These are phyloP conservation scores for Sugiyamaella neomexicana DNA, from an alignment of 1,139 yeast species.

Conservation along the genomic window DNA sequence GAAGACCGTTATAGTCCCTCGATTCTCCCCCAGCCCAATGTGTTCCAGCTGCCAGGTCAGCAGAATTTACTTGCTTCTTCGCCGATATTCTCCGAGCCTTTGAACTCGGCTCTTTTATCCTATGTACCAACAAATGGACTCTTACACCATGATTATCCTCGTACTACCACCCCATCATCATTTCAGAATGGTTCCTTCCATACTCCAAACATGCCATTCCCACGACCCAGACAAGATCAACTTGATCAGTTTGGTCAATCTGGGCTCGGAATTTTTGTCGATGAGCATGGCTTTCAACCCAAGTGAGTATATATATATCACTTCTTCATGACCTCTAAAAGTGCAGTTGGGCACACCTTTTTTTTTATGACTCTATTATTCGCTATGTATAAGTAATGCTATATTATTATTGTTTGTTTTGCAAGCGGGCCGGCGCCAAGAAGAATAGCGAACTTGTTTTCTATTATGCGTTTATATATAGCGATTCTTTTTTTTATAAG, in stretches of 20 bases:
- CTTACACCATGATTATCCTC: too few relatives aligned
- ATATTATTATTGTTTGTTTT: background rate
- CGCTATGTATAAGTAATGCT: conserved; percentile 9
- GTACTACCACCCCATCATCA: too few relatives aligned
- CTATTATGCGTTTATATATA: background rate
- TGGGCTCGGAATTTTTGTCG: conserved; percentile 13
- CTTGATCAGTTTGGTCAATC: background rate
- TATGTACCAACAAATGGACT: too few relatives aligned
- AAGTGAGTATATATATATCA: background rate
- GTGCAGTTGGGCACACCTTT: background rate
- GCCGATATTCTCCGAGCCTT: background rate
- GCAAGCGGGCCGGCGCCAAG: background rate
- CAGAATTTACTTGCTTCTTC: too few relatives aligned
- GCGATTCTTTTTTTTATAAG: background rate
- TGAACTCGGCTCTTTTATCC: background rate
- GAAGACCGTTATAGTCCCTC: too few relatives aligned
- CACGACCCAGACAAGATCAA: conserved; percentile 5
- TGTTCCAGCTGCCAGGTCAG: too few relatives aligned
- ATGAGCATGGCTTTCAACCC: conserved; percentile 5
- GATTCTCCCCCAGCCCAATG: too few relatives aligned
- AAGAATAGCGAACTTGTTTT: background rate
- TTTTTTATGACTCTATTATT: background rate
- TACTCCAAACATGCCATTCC: too few relatives aligned
- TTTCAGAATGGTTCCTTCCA: too few relatives aligned
- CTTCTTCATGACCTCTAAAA: conserved; percentile 9